Percentiles rank a stretch among this genome's conserved stretches.
Conservation (phyloP, 1,284 basidiomycete species). For the Rhodofomes roseus region DNA sequence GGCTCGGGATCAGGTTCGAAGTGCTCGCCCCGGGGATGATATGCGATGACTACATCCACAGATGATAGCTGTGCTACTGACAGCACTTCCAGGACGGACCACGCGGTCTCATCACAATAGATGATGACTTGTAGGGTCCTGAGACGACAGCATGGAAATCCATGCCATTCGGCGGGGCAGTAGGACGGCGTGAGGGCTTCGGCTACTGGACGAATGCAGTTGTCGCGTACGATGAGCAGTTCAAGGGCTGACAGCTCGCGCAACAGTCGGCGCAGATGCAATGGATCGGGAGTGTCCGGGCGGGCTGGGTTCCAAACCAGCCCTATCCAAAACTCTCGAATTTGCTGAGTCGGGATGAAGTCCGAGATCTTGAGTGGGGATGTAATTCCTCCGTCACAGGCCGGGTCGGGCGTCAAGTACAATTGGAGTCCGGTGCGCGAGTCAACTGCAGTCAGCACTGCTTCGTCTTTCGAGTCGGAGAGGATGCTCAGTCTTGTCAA, state of each 20-base stretch:
- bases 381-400: too few species aligned
- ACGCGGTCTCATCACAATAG: background rate
- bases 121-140: background rate
- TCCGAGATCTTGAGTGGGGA: background rate
- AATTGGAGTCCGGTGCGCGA: background rate
- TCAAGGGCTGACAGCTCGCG: background rate
- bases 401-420: background rate
- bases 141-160: too few species aligned
- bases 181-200: background rate
- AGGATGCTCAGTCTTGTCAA: background rate
- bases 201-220: background rate
- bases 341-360: background rate
- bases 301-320: background rate
- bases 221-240: background rate
- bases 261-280: background rate
- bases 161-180: background rate
- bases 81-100: background rate
- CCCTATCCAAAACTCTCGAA: background rate
- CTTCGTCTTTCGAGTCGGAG: background rate
- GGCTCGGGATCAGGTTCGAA: too few species aligned
- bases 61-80: background rate
- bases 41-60: background rate
- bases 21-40: background rate
- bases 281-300: too few species aligned
- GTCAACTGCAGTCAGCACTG: background rate